phyloP scores from a whole-genome alignment of 305 asterid species.

The Lippia alba region DNA sequence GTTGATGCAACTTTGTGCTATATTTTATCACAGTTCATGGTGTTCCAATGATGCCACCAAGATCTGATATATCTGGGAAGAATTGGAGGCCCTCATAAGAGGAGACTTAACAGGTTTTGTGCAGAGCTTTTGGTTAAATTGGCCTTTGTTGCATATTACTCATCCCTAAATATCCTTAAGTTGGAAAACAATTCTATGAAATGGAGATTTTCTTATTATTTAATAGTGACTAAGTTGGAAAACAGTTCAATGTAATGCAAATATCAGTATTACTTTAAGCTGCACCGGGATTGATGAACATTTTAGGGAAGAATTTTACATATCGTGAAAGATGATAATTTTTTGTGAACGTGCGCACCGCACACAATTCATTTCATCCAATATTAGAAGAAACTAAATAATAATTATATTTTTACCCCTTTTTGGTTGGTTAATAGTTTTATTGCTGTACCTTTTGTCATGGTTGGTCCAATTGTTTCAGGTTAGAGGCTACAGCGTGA shows the following conservation, averaged over 20 bases:
- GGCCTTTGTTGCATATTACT: constrained; percentile 6
- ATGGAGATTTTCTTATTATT: too few relatives aligned
- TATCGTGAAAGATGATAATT: background rate
- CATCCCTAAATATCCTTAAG: constrained; percentile 6
- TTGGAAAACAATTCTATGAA: too few relatives aligned
- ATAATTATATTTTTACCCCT: background rate
- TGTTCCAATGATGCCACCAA: constrained; percentile 53
- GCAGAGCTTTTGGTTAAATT: constrained; percentile 49
- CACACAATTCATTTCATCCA: background rate
- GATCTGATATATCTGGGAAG: constrained; percentile 62
- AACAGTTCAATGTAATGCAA: background rate
- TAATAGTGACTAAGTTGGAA: background rate
- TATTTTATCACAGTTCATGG: constrained; percentile 58
- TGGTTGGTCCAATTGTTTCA: constrained; percentile 22
- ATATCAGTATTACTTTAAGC: background rate
- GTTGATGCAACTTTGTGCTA: constrained; percentile 33
- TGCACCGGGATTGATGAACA: background rate
- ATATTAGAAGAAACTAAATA: background rate
- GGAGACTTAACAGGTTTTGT: constrained; percentile 33
- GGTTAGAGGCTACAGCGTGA: constrained; percentile 28
- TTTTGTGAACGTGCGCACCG: too few relatives aligned
- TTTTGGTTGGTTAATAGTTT: background rate
- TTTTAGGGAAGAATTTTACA: background rate
- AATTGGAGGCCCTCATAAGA: constrained; percentile 75
- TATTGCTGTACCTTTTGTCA: constrained; percentile 18